phyloP scores from a whole-genome alignment of 2,329 filamentous ascomycete genomes.

The Cercospora sp. region DNA sequence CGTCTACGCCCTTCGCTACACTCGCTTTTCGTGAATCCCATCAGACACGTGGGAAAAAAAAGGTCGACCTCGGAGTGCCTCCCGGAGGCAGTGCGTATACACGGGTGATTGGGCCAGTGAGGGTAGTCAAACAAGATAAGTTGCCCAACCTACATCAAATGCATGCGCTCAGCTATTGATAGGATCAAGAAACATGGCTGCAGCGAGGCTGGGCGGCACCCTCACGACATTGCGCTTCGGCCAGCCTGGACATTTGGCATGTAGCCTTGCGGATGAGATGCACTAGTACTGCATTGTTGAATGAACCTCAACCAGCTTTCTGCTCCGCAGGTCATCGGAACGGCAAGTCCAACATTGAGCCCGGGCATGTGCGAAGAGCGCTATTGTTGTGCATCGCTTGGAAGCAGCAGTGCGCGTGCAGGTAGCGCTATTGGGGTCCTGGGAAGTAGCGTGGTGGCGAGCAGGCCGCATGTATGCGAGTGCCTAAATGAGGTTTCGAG shows the following conservation, averaged over 20 bases:
- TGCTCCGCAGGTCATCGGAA: background rate
- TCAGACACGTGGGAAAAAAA: background rate
- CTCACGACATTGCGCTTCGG: background rate
- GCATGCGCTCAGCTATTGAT: background rate
- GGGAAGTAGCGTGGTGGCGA: background rate
- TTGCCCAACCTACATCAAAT: background rate
- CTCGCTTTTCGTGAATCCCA: background rate
- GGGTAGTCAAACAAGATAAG: background rate
- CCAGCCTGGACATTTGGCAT: background rate
- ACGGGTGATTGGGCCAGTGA: background rate
- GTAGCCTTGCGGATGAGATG: background rate
- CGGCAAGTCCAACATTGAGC: background rate
- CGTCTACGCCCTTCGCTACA: background rate
- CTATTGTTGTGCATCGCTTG: background rate
- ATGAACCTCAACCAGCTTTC: background rate
- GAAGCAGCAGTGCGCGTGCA: background rate
- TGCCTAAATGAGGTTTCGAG: background rate
- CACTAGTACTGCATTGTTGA: background rate
- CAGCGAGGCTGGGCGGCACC: background rate
- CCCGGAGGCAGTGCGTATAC: background rate
- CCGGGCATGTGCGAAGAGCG: background rate
- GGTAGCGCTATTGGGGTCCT: background rate
- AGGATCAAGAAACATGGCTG: background rate
- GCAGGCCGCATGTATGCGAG: background rate
- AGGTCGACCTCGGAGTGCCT: background rate